Base-by-base conservation (phyloP, 2,329 filamentous ascomycete species). In the Scedosporium apiospermum region DNA sequence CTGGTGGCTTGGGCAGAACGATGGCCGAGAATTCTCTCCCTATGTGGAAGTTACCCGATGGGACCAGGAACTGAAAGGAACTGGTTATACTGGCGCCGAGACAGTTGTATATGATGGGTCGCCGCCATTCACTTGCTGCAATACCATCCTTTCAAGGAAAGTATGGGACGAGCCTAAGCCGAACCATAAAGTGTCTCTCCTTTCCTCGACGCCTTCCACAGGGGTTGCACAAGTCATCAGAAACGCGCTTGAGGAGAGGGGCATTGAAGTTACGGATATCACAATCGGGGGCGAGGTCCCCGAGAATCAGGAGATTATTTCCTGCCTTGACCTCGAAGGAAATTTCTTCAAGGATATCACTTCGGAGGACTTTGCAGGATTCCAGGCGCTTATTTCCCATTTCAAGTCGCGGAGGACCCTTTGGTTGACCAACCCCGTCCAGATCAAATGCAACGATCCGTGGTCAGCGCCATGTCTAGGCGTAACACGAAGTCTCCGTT, bases 1-100 rank as follows among this genome's bases (percentile, higher is more conserved):
- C 2, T 77, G 75, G 74, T 76, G 74, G 75, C 65, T 72, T 0
- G 73, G 73, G 1, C 65, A 63, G 4, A 65, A 67, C 1, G 71
- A 74, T 14, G 65, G 62, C 3, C 68, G 73, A 3, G 3, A 55
- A 1, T 62, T 67, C 1, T 67, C 69, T 58, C 72, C 73, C 2
- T 70, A 66, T n/a, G 62, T 73, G 10, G 49, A 64, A 0, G 41
- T 64, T 0, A 64, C 68, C 0, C 21, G 65, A 5, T 75, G 72
- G 74, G 63, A 69, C 1, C 4, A 26, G 1, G 68, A 72, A 6
- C 63, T 75, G 2, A 65, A 64, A 9, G 42, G 51, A 0, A 67
- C 69, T 1, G 71, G 71, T 0, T 74, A 74, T 58, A 49, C 57
- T 0, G 69, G 71, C 2, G 63, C 67, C 1, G 68, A 71, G 7